These are phyloP conservation scores for Calamus simplicifolius DNA, from an alignment of 176 grass and related monocot genomes.

Conservation along the genomic window DNA sequence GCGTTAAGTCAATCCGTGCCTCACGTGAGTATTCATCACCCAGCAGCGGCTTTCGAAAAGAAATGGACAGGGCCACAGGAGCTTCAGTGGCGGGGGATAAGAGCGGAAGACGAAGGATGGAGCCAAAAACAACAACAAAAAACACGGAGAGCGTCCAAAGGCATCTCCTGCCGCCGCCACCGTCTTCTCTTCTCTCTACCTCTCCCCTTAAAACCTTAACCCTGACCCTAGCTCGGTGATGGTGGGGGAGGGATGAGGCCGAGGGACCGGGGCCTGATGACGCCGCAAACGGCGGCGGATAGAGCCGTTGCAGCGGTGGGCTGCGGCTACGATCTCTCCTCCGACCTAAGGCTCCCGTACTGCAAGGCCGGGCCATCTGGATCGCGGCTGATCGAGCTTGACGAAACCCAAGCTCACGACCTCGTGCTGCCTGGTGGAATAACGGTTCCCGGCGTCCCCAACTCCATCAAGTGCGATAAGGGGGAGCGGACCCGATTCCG, in stretches of 20 bases:
- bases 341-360: constrained; percentile 38
- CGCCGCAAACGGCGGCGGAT: constrained; percentile 54
- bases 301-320: constrained; percentile 59
- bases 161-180: too few species aligned
- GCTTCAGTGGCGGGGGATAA: too few species aligned
- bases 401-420: constrained; percentile 11
- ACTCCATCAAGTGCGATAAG: constrained; percentile 57
- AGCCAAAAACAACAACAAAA: too few species aligned
- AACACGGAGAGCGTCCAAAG: too few species aligned
- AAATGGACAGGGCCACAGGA: too few species aligned
- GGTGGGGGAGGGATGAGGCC: neutral
- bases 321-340: constrained; percentile 57
- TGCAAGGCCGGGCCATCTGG: constrained; percentile 27
- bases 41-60: too few species aligned
- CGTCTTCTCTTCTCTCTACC: neutral
- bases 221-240: neutral
- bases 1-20: too few species aligned
- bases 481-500: constrained; percentile 62
- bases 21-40: too few species aligned
- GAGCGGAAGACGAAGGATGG: too few species aligned
- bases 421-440: constrained; percentile 48
- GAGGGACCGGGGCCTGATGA: constrained; percentile 4
- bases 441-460: constrained; percentile 35
- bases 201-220: too few species aligned
- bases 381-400: constrained; percentile 32